Evolutionary conservation across 768 basidiomycete genomes (phyloP).

Genomic region (Calocera viscosa): DNA sequence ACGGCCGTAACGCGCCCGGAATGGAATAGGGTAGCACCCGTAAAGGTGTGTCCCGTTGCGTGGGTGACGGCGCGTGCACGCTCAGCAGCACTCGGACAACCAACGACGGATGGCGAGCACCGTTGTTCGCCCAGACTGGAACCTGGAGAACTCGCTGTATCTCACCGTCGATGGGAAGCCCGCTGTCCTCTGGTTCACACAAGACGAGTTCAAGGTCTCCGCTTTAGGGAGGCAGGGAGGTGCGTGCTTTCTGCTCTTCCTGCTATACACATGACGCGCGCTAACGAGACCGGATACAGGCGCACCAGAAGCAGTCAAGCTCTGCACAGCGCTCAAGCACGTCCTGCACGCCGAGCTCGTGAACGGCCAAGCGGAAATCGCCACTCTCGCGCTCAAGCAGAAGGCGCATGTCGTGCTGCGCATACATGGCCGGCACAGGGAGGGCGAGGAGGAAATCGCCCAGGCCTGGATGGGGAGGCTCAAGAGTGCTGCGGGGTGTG

Average conservation of each 20-base stretch:
- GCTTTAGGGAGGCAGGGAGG: background rate
- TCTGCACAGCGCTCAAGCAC: slow-evolving; percentile 24
- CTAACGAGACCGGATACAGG: too few species aligned
- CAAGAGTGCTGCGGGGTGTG: slow-evolving; percentile 47
- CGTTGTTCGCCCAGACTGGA: background rate
- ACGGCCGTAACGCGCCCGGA: too few species aligned
- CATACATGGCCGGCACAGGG: slow-evolving; percentile 32
- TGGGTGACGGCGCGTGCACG: background rate
- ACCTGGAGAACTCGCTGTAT: background rate
- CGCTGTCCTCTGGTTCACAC: slow-evolving; percentile 10
- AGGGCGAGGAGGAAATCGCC: slow-evolving; percentile 25
- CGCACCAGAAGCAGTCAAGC: slow-evolving; percentile 1
- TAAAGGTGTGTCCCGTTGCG: too few species aligned
- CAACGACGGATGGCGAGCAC: background rate
- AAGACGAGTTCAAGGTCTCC: slow-evolving; percentile 9
- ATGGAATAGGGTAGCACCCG: too few species aligned
- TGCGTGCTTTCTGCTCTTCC: background rate
- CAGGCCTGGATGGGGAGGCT: slow-evolving; percentile 44
- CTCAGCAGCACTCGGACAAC: background rate
- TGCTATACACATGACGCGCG: too few species aligned
- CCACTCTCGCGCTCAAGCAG: slow-evolving; percentile 39
- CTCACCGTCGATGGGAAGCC: slow-evolving; percentile 9
- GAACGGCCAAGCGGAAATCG: slow-evolving; percentile 29
- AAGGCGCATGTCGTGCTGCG: slow-evolving; percentile 35
- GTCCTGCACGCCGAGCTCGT: slow-evolving; percentile 42